Evolutionary conservation across 2,329 filamentous ascomycete species (phyloP).

Genomic region (Aspergillus sp.): DNA sequence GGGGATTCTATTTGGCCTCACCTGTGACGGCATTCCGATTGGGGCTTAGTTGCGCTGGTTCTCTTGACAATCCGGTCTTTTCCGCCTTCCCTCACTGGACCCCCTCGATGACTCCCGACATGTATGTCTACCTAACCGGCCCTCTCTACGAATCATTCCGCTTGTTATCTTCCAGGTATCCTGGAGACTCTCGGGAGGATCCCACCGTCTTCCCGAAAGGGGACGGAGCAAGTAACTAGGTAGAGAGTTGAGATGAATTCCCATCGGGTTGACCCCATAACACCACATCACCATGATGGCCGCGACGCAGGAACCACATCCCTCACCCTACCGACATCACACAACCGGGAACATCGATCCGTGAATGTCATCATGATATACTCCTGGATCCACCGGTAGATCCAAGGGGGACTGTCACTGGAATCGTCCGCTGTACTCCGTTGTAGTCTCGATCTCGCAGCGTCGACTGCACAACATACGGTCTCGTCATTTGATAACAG

Average conservation of each 20-base stretch:
- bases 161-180: neutral
- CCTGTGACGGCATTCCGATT: neutral
- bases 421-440: neutral
- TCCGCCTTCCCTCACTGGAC: neutral
- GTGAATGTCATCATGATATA: constrained; percentile 2
- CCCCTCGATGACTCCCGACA: neutral
- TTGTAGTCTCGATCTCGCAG: constrained; percentile 1
- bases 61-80: neutral
- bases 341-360: neutral
- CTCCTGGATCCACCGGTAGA: neutral
- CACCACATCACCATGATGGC: neutral
- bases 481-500: neutral
- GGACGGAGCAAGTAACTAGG: neutral
- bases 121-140: neutral
- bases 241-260: too few relatives aligned
- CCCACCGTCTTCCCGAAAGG: neutral
- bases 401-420: neutral
- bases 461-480: neutral
- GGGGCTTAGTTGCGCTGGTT: neutral
- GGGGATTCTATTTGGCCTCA: neutral
- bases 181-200: neutral
- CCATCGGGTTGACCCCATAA: neutral
- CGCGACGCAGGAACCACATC: neutral
- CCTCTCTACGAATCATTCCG: neutral
- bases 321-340: neutral